phyloP scores from a whole-genome alignment of 2,329 filamentous ascomycete genomes.

The Epichloe amarillans region DNA sequence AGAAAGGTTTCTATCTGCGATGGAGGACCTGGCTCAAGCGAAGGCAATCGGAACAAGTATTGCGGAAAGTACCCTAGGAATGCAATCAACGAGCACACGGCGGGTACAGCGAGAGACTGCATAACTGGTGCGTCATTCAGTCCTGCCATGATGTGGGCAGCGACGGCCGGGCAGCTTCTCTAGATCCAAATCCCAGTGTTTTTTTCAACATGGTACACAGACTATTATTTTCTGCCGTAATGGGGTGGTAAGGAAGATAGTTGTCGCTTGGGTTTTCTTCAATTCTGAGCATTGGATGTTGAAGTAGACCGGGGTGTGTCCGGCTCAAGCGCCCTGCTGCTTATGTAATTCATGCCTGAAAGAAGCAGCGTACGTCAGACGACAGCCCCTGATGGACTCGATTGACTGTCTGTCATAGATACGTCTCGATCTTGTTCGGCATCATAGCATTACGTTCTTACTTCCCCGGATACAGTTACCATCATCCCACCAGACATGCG shows the following conservation, averaged over 20 bases:
- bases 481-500: neutral
- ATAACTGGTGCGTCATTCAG: constrained; percentile 28
- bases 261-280: too few relatives aligned
- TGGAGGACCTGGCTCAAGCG: constrained; percentile 48
- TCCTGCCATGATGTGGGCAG: constrained; percentile 24
- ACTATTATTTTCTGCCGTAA: neutral
- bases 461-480: neutral
- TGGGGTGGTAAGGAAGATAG: too few relatives aligned
- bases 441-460: neutral
- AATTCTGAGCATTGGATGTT: neutral
- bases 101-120: constrained; percentile 52
- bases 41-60: constrained; percentile 46
- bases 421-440: too few relatives aligned
- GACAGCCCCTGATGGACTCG: neutral
- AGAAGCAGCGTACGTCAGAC: neutral
- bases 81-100: constrained; percentile 49
- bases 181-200: neutral
- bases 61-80: constrained; percentile 65
- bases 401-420: too few relatives aligned
- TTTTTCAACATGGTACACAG: neutral
- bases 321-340: neutral
- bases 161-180: neutral
- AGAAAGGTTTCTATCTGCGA: constrained; percentile 39
- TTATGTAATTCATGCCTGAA: neutral
- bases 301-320: neutral